Conservation (phyloP, 2,329 filamentous ascomycete genomes). For the Daldinia eschscholtzii region DNA sequence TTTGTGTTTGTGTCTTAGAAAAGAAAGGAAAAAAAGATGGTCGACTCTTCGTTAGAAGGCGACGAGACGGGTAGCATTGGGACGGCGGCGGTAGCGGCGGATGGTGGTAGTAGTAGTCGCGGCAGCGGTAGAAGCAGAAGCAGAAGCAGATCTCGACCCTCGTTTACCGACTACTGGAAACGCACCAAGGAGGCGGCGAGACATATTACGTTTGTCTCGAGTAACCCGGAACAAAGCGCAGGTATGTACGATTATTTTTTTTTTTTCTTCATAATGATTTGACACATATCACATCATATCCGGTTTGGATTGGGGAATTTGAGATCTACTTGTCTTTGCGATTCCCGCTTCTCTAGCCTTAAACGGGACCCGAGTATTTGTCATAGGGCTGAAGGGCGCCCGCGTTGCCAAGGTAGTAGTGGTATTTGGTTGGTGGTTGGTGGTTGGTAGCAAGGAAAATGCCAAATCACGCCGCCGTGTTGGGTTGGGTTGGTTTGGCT, state of each 20-base stretch:
- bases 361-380: constrained; percentile 25
- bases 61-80: constrained; percentile 14
- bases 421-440: constrained; percentile 3
- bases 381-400: constrained; percentile 32
- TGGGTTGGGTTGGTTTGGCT: not conserved
- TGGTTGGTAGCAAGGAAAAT: constrained; percentile 19
- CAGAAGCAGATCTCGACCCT: constrained; percentile 53
- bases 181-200: constrained; percentile 55
- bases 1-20: not conserved
- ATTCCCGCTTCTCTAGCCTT: constrained; percentile 10
- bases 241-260: constrained; percentile 37
- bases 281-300: constrained; percentile 6
- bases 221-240: constrained; percentile 45
- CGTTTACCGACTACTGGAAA: constrained; percentile 64
- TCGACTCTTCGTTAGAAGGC: not conserved
- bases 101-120: too few relatives aligned
- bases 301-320: not conserved
- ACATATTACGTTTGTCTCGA: constrained; percentile 55
- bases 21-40: not conserved
- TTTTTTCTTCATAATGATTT: too few relatives aligned
- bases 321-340: not conserved
- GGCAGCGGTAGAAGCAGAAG: not conserved
- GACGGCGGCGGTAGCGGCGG: not conserved
- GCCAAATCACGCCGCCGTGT: constrained; percentile 6
- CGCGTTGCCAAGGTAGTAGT: constrained; percentile 20